phyloP scores from a whole-genome alignment of 305 asterid species.

The Nicotiana rustica region DNA sequence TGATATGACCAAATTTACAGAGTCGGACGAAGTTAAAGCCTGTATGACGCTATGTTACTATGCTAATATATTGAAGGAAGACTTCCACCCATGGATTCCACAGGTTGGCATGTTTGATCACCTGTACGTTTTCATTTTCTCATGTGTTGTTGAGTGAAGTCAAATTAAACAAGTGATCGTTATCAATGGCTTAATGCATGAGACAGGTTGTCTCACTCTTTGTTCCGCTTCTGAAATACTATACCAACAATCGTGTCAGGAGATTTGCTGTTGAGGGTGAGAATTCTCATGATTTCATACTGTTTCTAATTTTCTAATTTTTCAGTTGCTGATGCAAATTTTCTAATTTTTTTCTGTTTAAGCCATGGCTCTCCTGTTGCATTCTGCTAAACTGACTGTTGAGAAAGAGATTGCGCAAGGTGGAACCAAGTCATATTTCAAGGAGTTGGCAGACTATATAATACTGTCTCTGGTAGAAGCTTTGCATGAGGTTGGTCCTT shows the following conservation, averaged over 20 bases:
- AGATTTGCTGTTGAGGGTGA: no score
- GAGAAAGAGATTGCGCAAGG: not conserved
- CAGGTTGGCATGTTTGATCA: slow-evolving; percentile 27
- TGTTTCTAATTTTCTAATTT: no score
- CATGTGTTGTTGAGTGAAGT: not conserved
- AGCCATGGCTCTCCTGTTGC: not conserved
- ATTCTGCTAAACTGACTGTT: not conserved
- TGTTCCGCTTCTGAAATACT: slow-evolving; percentile 42
- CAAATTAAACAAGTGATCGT: no score
- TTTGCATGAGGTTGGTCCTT: no score
- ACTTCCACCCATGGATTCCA: slow-evolving; percentile 40
- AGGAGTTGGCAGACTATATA: no score
- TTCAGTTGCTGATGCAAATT: no score
- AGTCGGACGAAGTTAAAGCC: slow-evolving; percentile 34
- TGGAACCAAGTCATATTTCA: no score
- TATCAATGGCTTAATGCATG: no score
- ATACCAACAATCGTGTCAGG: slow-evolving; percentile 28
- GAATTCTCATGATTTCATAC: no score
- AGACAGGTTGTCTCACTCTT: slow-evolving; percentile 41
- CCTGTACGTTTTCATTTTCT: not conserved
- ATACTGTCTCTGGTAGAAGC: no score
- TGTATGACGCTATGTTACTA: slow-evolving; percentile 41
- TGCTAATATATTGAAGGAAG: slow-evolving; percentile 42
- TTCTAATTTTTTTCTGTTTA: no score
- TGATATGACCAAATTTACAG: no score